phyloP scores from a whole-genome alignment of 176 grass and related monocot genomes.

The Zea luxurians region DNA sequence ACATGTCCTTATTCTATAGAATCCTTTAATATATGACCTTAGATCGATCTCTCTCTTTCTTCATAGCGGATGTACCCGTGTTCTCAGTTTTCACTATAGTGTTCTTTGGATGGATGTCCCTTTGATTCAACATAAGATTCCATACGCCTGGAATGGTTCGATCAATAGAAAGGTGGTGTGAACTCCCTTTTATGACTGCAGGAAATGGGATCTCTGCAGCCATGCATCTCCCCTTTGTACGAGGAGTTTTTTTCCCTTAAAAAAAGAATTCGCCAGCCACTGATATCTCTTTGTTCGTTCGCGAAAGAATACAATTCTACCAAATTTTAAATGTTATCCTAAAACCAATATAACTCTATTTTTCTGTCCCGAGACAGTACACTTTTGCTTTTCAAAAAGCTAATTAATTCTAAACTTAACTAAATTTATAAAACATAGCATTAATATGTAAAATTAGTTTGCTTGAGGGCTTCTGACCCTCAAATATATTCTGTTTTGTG shows the following conservation, averaged over 20 bases:
- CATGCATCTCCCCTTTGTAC: neutral
- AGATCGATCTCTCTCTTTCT: conserved; percentile 37
- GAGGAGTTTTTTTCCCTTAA: neutral
- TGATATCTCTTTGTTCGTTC: neutral
- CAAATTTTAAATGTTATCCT: too few species aligned
- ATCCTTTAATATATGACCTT: neutral
- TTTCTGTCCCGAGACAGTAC: too few species aligned
- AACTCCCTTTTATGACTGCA: neutral
- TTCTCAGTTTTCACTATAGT: conserved; percentile 4
- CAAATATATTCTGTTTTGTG: too few species aligned
- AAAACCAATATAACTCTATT: too few species aligned
- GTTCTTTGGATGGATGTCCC: conserved; percentile 22
- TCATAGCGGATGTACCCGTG: conserved; percentile 1
- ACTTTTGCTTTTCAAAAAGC: too few species aligned
- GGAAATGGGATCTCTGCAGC: conserved; percentile 21
- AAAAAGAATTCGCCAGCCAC: too few species aligned
- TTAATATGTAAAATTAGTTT: too few species aligned
- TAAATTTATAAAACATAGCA: too few species aligned
- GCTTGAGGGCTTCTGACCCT: too few species aligned
- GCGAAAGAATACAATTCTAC: too few species aligned
- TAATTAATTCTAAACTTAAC: too few species aligned
- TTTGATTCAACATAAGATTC: conserved; percentile 53
- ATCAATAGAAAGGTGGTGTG: conserved; percentile 15
- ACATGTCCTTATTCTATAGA: too few species aligned
- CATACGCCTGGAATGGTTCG: conserved; percentile 18